Percentiles rank a stretch among this genome's conserved stretches.
Evolutionary conservation across 176 grass and related monocot genomes (phyloP).

Genomic region (Triticum urartu): DNA sequence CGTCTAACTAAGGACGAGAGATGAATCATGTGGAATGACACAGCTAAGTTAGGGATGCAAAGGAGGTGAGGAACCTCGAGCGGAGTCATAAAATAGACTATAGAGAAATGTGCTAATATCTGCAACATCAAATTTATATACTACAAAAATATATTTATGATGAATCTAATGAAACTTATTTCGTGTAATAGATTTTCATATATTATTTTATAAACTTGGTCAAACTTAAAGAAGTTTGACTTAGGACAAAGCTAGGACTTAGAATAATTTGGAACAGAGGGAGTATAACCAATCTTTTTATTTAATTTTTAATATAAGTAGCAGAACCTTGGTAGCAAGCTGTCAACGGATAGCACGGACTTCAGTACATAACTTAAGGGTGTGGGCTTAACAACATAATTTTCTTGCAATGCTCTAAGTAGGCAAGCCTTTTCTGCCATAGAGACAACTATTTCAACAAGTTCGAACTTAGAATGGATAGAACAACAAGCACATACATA

Average conservation of each 20-base stretch:
- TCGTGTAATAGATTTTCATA: neutral
- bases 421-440: neutral
- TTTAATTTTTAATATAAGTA: neutral
- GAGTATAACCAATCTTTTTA: neutral
- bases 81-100: neutral
- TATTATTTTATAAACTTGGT: too few relatives aligned
- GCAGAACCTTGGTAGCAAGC: neutral
- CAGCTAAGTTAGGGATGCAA: neutral
- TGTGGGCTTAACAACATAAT: neutral
- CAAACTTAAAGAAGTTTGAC: neutral
- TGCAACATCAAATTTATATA: neutral
- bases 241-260: neutral
- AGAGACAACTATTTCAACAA: neutral
- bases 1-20: too few relatives aligned
- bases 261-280: neutral
- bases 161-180: neutral
- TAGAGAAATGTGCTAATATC: neutral
- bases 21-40: slow-evolving; percentile 5
- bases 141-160: neutral
- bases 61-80: neutral
- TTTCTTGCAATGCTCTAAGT: neutral
- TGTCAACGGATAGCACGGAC: neutral
- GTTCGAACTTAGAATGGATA: neutral
- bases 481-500: neutral
- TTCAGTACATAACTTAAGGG: neutral